Evolutionary conservation across 2,329 filamentous ascomycete species (phyloP).

Genomic region (Penicillium sp.): DNA sequence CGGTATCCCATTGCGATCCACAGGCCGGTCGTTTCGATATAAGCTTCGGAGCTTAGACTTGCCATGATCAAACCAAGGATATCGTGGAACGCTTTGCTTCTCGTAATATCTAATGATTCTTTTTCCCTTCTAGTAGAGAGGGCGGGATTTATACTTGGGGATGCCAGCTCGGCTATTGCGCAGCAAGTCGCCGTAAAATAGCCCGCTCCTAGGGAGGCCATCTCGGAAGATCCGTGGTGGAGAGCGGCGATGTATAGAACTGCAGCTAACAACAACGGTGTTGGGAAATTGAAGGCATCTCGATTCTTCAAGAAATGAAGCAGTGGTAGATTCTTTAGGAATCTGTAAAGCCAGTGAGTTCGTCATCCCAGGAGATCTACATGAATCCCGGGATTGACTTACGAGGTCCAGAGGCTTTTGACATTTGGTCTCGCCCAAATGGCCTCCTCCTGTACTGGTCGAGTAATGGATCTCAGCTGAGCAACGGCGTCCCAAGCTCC

Average conservation of each 20-base stretch:
- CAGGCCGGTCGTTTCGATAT: slow-evolving; percentile 26
- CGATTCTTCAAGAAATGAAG: slow-evolving; percentile 30
- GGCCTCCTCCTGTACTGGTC: slow-evolving; percentile 17
- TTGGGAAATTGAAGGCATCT: slow-evolving; percentile 25
- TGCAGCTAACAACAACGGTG: slow-evolving; percentile 28
- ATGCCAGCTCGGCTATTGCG: slow-evolving; percentile 26
- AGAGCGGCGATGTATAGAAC: slow-evolving; percentile 32
- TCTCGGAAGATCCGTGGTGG: slow-evolving; percentile 19
- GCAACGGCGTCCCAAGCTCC: slow-evolving; percentile 24
- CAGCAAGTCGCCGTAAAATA: slow-evolving; percentile 28
- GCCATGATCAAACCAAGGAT: slow-evolving; percentile 33
- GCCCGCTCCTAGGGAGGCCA: slow-evolving; percentile 18
- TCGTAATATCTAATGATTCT: not conserved
- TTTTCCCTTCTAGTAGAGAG: not conserved
- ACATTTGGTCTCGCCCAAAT: slow-evolving; percentile 26
- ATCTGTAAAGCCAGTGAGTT: slow-evolving; percentile 13
- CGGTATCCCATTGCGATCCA: slow-evolving; percentile 33
- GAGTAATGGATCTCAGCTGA: slow-evolving; percentile 24
- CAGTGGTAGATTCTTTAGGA: slow-evolving; percentile 28
- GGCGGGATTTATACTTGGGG: slow-evolving; percentile 4
- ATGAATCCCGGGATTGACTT: slow-evolving; percentile 4
- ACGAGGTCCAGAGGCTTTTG: slow-evolving; percentile 29
- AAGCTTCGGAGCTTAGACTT: slow-evolving; percentile 31
- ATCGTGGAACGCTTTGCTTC: slow-evolving; percentile 23
- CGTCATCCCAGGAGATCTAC: not conserved